Evolutionary conservation across 2,329 filamentous ascomycete species (phyloP).

Genomic region (Herpotrichia juniperi): DNA sequence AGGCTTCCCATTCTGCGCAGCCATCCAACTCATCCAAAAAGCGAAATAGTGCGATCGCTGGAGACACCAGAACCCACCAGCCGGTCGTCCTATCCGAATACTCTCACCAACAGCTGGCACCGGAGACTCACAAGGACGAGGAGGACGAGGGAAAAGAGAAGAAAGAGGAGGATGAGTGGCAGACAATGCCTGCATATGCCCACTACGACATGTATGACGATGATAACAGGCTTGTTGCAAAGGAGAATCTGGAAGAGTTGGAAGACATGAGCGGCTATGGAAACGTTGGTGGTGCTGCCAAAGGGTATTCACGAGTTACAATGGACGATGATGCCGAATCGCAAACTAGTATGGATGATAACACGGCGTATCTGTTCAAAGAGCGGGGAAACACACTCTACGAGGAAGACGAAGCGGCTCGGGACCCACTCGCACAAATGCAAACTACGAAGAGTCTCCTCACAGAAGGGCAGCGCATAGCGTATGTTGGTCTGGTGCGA

Average conservation of each 20-base stretch:
- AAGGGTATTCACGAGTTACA: slow-evolving; percentile 93
- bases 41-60: slow-evolving; percentile 9
- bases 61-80: slow-evolving; percentile 1
- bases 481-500: slow-evolving; percentile 89
- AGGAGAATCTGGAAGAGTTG: slow-evolving; percentile 72
- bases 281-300: slow-evolving; percentile 85
- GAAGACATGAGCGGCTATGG: slow-evolving; percentile 75
- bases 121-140: slow-evolving; percentile 53
- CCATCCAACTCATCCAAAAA: slow-evolving; percentile 13
- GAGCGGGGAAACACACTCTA: slow-evolving; percentile 66
- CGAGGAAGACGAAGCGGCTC: slow-evolving; percentile 70
- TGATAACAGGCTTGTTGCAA: slow-evolving; percentile 83
- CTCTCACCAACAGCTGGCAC: slow-evolving; percentile 82
- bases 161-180: slow-evolving; percentile 79
- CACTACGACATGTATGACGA: slow-evolving; percentile 97
- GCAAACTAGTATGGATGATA: slow-evolving; percentile 94
- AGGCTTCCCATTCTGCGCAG: not conserved
- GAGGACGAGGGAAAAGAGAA: slow-evolving; percentile 55
- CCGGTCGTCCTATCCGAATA: slow-evolving; percentile 71
- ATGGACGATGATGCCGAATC: slow-evolving; percentile 94
- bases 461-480: slow-evolving; percentile 93
- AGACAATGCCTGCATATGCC: slow-evolving; percentile 91
- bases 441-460: slow-evolving; percentile 94
- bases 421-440: slow-evolving; percentile 87
- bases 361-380: slow-evolving; percentile 94